Conservation (phyloP, 139 green algal genomes). For the Coelastrella sp. region DNA sequence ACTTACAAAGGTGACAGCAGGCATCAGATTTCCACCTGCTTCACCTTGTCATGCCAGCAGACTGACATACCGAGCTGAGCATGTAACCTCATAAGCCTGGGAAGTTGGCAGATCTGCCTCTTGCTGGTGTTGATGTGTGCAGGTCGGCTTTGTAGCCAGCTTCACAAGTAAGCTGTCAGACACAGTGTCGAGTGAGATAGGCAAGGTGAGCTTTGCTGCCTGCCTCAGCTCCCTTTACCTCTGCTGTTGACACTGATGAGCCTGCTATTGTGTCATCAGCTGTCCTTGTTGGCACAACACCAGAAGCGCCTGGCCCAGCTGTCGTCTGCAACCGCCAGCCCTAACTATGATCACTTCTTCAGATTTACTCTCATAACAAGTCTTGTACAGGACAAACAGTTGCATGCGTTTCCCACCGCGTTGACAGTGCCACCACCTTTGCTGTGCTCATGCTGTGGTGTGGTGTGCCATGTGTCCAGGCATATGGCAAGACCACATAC, state of each 20-base stretch:
- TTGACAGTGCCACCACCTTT: not conserved
- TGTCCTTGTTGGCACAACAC: not conserved
- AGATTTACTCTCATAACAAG: no score
- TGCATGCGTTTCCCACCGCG: no score
- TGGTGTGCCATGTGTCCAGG: slow-evolving; percentile 56
- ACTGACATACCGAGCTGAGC: no score
- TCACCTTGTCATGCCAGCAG: no score
- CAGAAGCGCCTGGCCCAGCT: no score
- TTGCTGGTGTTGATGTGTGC: slow-evolving; percentile 13
- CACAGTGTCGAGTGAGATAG: slow-evolving; percentile 95
- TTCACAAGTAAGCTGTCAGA: slow-evolving; percentile 92
- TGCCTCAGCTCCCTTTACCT: not conserved
- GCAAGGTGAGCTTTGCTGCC: slow-evolving; percentile 79
- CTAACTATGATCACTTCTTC: no score
- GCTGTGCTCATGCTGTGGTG: not conserved
- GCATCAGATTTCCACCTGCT: no score
- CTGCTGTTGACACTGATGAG: not conserved
- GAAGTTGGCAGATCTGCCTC: not conserved
- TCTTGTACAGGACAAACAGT: no score
- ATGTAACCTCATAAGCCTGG: no score
- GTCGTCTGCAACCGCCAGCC: no score
- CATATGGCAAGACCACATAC: slow-evolving; percentile 94
- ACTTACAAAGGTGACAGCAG: no score
- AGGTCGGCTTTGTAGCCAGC: slow-evolving; percentile 65
- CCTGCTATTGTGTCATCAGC: not conserved